Evolutionary conservation across 2,329 filamentous ascomycete species (phyloP).

Genomic region (Teratosphaeria nubilosa): DNA sequence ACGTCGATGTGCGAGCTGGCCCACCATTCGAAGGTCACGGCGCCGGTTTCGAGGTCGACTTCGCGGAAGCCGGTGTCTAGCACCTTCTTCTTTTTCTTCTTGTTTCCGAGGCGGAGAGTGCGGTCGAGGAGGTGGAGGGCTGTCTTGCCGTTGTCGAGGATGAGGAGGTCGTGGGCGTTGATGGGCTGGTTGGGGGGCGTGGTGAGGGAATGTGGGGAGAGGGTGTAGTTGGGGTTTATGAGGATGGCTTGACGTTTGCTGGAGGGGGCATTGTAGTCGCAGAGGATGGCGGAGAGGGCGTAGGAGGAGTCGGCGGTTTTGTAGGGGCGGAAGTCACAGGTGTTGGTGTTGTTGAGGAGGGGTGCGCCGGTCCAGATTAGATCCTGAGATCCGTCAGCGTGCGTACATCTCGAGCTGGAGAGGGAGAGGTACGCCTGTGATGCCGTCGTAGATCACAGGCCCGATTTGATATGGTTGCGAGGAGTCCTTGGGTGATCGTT

Average conservation of each 20-base stretch:
- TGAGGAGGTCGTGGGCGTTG: constrained; percentile 30
- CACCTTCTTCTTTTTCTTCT: not conserved
- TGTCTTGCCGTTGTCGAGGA: constrained; percentile 3
- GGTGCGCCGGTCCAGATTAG: constrained; percentile 2
- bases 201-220: not conserved
- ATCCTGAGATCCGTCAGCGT: not conserved
- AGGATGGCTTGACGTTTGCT: constrained; percentile 1
- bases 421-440: not conserved
- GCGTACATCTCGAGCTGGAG: too few relatives aligned
- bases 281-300: not conserved
- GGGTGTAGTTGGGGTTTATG: not conserved
- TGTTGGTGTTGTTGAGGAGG: not conserved
- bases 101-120: not conserved
- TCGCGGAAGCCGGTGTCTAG: constrained; percentile 13
- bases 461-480: not conserved
- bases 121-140: not conserved
- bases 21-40: constrained; percentile 27
- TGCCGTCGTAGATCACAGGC: not conserved
- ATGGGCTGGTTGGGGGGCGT: constrained; percentile 6
- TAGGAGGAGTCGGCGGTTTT: not conserved
- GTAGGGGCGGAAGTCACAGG: not conserved
- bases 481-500: not conserved
- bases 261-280: constrained; percentile 1
- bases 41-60: constrained; percentile 23
- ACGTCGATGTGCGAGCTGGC: constrained; percentile 23